Evolutionary conservation across 2,329 filamentous ascomycete genomes (phyloP).

Genomic region (Talaromyces sp.): DNA sequence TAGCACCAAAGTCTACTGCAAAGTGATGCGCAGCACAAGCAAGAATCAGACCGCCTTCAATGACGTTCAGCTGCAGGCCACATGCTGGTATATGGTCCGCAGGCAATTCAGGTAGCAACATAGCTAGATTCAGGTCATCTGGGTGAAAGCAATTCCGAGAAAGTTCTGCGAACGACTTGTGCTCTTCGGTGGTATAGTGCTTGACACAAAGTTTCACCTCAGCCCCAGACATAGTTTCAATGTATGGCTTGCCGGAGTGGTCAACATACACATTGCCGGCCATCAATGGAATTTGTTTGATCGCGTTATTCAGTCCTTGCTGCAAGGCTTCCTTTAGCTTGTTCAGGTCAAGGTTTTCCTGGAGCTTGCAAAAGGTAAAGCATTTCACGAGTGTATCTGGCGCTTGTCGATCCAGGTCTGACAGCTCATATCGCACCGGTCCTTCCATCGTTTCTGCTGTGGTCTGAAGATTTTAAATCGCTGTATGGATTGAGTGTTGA

Average conservation of each 20-base stretch:
- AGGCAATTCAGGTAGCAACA: slow-evolving; percentile 19
- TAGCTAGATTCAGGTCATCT: not conserved
- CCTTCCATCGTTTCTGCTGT: not conserved
- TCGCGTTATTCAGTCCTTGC: not conserved
- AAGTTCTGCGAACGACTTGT: not conserved
- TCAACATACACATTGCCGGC: not conserved
- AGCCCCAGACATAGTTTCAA: not conserved
- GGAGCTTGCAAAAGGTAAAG: slow-evolving; percentile 23
- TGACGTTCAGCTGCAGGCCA: slow-evolving; percentile 23
- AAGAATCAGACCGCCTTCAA: slow-evolving; percentile 24
- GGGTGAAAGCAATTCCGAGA: not conserved
- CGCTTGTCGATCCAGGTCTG: slow-evolving; percentile 24
- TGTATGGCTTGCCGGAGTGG: not conserved
- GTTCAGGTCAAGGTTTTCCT: not conserved
- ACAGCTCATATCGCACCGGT: slow-evolving; percentile 21
- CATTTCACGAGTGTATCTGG: slow-evolving; percentile 23
- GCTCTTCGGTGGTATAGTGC: not conserved
- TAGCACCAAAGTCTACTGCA: slow-evolving; percentile 26
- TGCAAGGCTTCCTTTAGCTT: not conserved
- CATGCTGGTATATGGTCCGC: slow-evolving; percentile 19
- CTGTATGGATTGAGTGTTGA: not conserved
- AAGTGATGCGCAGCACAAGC: slow-evolving; percentile 23
- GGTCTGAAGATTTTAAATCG: not conserved
- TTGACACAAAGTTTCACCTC: not conserved
- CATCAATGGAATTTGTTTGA: not conserved